Base-by-base conservation (phyloP, 2,329 filamentous ascomycete species). In the Lasiodiplodia citricola region DNA sequence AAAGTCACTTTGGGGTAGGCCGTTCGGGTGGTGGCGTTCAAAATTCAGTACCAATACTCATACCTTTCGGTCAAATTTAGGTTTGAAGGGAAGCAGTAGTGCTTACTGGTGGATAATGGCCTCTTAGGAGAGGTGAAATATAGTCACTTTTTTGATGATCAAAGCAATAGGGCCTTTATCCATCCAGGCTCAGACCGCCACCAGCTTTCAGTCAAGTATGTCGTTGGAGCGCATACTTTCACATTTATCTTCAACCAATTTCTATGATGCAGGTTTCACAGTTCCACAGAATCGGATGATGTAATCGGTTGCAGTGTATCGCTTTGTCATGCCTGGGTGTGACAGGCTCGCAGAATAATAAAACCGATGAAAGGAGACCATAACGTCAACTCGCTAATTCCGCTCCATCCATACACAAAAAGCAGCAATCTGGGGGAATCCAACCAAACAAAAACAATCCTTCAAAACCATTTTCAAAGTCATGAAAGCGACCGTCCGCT, bases 391-490 rank as follows among this genome's bases (percentile, higher is more conserved):
- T 11, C 38, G 31, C 18, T 37, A 16, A 21, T 8, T 18, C 38
- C 44, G 47, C 60, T 52, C 31, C 60, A 23, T 21, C 47, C 21
- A 31, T 3, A 37, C 11, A 23, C 25, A 52, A 38, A 57, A 64
- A 64, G 1, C 11, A 64, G 18, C 60, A 64, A 64, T 52, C 47
- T 64, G 47, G 60, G 60, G 60, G 60, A 64, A 54, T 64, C 60
- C 60, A 64, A 64, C 51, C 60, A 37, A 63, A 63, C 28, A 52
- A 47, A 31, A 47, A 50, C 31, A 47, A 47, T 5, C 44, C 14
- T 35, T n/a, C n/a, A 21, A 62, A 38, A 38, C 16, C 44, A 38
- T 52, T 21, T 14, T 47, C 47, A 64, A 25, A 64, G 41, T 64
- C 23, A 64, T 64, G 28, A 52, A 54, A 64, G 47, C 60, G 60